These are phyloP conservation scores for Neocallimastix lanati DNA, from an alignment of 192 early-diverging fungal species.

Conservation along the genomic window DNA sequence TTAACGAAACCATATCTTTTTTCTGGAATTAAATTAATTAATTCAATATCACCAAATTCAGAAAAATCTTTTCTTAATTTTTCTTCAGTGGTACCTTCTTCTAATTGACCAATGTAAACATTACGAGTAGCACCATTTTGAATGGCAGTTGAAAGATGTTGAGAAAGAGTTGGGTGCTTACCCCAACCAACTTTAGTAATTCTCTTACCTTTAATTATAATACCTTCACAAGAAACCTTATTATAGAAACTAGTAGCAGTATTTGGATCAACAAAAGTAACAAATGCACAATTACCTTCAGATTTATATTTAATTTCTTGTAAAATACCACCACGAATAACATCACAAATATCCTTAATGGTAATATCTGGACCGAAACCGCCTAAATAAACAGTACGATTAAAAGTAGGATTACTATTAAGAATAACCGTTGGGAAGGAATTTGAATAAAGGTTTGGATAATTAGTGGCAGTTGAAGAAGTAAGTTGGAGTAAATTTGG, in stretches of 20 bases:
- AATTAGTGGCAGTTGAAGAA: not conserved
- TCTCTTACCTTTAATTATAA: slow-evolving; percentile 53
- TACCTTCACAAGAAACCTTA: slow-evolving; percentile 29
- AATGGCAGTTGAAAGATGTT: slow-evolving; percentile 31
- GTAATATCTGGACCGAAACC: slow-evolving; percentile 57
- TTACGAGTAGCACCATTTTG: slow-evolving; percentile 59
- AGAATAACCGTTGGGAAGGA: not conserved
- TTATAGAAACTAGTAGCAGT: slow-evolving; percentile 45
- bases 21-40: slow-evolving; percentile 62
- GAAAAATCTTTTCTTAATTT: slow-evolving; percentile 54
- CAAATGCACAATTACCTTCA: slow-evolving; percentile 66
- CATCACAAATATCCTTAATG: slow-evolving; percentile 68
- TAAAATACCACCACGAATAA: slow-evolving; percentile 67
- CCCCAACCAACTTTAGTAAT: slow-evolving; percentile 65
- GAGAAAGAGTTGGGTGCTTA: slow-evolving; percentile 30
- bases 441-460: not conserved
- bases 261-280: slow-evolving; percentile 60
- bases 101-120: slow-evolving; percentile 60
- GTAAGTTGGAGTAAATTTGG: not conserved
- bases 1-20: slow-evolving; percentile 76
- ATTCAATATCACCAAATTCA: slow-evolving; percentile 69
- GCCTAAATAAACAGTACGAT: slow-evolving; percentile 69
- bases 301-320: slow-evolving; percentile 55
- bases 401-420: slow-evolving; percentile 7
- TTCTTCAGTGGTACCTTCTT: slow-evolving; percentile 40